A percentile compares a stretch with the other conserved stretches of the same genome.
Evolutionary conservation across 176 grass and related monocot species (phyloP).

Genomic region (Carex kokanica): DNA sequence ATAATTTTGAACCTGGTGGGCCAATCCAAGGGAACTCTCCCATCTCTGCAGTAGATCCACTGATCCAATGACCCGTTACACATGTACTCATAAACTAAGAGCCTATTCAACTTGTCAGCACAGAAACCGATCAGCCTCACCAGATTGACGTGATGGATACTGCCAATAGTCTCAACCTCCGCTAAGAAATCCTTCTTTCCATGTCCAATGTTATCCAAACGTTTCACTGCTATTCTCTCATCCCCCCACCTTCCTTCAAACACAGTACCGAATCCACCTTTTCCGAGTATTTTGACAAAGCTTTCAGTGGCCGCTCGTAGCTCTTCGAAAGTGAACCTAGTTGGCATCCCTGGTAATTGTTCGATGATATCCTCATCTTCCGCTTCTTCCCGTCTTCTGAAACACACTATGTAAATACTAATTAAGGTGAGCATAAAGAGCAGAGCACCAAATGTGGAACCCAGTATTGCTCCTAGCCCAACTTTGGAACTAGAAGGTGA

Average conservation of each 20-base stretch:
- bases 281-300: constrained; percentile 26
- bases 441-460: background rate
- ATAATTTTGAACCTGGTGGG: constrained; percentile 33
- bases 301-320: constrained; percentile 29
- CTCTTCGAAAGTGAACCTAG: constrained; percentile 30
- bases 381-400: background rate
- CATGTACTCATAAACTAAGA: constrained; percentile 55
- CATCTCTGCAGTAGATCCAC: constrained; percentile 46
- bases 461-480: background rate
- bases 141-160: constrained; percentile 50
- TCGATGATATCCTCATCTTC: constrained; percentile 10
- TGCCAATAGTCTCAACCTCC: constrained; percentile 52
- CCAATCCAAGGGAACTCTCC: constrained; percentile 39
- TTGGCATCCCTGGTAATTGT: constrained; percentile 37
- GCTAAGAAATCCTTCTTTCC: constrained; percentile 50
- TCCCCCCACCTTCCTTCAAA: constrained; percentile 21
- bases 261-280: constrained; percentile 49
- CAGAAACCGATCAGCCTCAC: constrained; percentile 57
- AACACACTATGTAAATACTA: background rate
- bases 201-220: constrained; percentile 32
- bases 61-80: constrained; percentile 43
- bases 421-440: background rate
- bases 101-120: constrained; percentile 32
- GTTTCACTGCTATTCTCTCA: constrained; percentile 44
- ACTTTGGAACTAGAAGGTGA: background rate